These are phyloP conservation scores for Phytopythium delawarense DNA, from an alignment of 352 stramenopile genomes.

Conservation along the genomic window DNA sequence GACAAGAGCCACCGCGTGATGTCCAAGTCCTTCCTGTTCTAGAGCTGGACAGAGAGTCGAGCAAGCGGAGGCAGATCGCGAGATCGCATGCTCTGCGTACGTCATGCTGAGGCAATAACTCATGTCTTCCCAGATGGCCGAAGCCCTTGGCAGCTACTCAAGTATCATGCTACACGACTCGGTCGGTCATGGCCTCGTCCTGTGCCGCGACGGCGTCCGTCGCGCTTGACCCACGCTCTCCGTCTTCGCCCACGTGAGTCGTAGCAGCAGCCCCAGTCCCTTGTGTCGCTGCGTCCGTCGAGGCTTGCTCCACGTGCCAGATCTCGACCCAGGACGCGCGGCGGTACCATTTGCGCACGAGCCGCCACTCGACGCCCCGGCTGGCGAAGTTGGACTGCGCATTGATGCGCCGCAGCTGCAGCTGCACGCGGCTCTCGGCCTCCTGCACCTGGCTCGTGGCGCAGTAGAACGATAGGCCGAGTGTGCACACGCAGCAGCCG, in stretches of 20 bases:
- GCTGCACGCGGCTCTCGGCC: slow-evolving; percentile 50
- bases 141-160: not conserved
- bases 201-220: not conserved
- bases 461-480: slow-evolving; percentile 80
- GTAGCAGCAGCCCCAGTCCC: not conserved
- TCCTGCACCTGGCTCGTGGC: slow-evolving; percentile 69
- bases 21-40: slow-evolving; percentile 47
- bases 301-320: slow-evolving; percentile 9
- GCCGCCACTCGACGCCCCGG: slow-evolving; percentile 54
- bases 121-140: not conserved
- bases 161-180: not conserved
- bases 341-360: slow-evolving; percentile 69
- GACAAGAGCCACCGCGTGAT: slow-evolving; percentile 20
- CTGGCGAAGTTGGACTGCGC: slow-evolving; percentile 52
- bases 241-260: not conserved
- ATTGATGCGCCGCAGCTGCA: slow-evolving; percentile 75
- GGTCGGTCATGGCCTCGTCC: slow-evolving; percentile 3
- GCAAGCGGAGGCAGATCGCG: not conserved
- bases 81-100: not conserved
- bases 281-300: not conserved
- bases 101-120: not conserved
- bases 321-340: slow-evolving; percentile 71
- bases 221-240: not conserved
- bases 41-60: not conserved
- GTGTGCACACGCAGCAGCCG: slow-evolving; percentile 79